Base-by-base conservation (phyloP, 768 basidiomycete genomes). In the Lentinula boryana region DNA sequence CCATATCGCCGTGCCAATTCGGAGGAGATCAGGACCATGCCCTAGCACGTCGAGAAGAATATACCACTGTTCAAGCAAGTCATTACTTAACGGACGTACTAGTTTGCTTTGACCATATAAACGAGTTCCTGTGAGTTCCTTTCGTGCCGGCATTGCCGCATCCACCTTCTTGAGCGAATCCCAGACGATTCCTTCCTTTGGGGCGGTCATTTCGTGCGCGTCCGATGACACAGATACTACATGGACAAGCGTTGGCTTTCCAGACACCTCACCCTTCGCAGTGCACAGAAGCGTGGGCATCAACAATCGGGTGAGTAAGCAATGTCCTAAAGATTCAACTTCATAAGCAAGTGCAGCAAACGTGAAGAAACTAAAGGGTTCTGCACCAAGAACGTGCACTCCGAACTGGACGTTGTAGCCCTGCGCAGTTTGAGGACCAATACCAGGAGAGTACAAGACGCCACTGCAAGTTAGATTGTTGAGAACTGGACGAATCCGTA, bases 61-160 rank as follows among this genome's bases (percentile, higher is more conserved):
- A 32, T 41, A n/a, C 16, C 49, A 6, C 41, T 50, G 5, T 51
- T 4, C 12, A 16, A 32, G 31, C n/a, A 8, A 51, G 12, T 31
- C 21, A n/a, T 38, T 12, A 54, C 5, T 16, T 9, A 10, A 2
- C 23, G 5, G 44, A 66, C 71, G 27, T 63, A 78, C 80, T 18
- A 77, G 71, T 72, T 82, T 83, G 43, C 71, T 74, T 53, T 75
- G 70, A 16, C 52, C 64, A 43, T 74, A 71, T 36, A 72, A 65
- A 6, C 52, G 32, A 3, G 52, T 5, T n/a, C 62, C 62, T 7
- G 59, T 60, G n/a, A 58, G 54, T 58, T 63, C 65, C 31, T 66
- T 71, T 41, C 71, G 65, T 38, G 62, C 61, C 0, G 63, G 64
- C 43, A 56, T 2, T 2, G 63, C 60, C 10, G 62, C 54, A 35